phyloP scores from a whole-genome alignment of 2,329 filamentous ascomycete species.

The Colletotrichum navitas region DNA sequence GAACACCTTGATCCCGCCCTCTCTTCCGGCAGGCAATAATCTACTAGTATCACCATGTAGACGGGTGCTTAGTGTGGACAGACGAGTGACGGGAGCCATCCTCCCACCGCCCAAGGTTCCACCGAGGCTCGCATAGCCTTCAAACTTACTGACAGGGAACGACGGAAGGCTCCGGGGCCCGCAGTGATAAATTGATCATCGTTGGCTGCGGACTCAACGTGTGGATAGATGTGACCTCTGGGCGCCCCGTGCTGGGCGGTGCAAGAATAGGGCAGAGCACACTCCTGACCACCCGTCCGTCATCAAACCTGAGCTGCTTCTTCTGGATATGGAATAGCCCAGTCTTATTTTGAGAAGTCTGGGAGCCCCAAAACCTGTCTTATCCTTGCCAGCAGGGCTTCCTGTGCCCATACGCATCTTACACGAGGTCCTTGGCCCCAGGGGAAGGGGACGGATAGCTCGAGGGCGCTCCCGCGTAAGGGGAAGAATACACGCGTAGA shows the following conservation, averaged over 20 bases:
- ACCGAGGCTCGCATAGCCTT: not conserved
- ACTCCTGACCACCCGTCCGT: constrained; percentile 21
- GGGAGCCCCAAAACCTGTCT: constrained; percentile 11
- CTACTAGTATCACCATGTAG: not conserved
- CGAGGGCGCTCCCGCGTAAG: not conserved
- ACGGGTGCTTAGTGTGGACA: not conserved
- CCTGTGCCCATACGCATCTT: constrained; percentile 21
- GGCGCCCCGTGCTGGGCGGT: constrained; percentile 35
- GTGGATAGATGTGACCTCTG: constrained; percentile 37
- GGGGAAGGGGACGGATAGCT: not conserved
- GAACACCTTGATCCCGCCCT: not conserved
- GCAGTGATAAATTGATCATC: constrained; percentile 32
- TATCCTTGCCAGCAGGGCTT: constrained; percentile 29
- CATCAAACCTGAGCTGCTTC: constrained; percentile 11
- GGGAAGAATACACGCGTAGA: not conserved
- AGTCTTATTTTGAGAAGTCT: constrained; percentile 30
- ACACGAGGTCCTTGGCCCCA: constrained; percentile 16
- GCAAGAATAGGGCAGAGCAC: constrained; percentile 11
- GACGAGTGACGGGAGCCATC: constrained; percentile 4
- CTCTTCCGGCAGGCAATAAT: not conserved
- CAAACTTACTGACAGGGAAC: not conserved
- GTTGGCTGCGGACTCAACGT: constrained; percentile 17
- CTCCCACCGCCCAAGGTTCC: constrained; percentile 6
- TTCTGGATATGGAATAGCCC: not conserved
- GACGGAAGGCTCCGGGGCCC: constrained; percentile 5